These are phyloP conservation scores for Penstemon newberryi DNA, from an alignment of 257 asterid species.

Conservation along the genomic window DNA sequence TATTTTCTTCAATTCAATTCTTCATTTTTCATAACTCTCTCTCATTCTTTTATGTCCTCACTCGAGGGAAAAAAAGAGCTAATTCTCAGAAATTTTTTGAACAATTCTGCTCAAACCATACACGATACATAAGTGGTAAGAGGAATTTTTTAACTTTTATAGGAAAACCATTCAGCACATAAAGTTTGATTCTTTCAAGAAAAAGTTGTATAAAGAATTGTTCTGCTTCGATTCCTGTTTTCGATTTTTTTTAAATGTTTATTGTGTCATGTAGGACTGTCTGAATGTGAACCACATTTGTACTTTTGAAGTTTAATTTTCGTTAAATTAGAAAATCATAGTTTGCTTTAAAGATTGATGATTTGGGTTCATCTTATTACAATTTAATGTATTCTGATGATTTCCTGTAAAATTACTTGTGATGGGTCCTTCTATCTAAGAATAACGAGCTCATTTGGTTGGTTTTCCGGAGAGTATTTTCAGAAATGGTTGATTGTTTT, in stretches of 20 bases:
- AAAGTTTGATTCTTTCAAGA: not conserved
- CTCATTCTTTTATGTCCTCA: not conserved
- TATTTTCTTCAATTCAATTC: not conserved
- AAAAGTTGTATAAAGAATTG: not conserved
- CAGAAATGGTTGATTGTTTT: no score
- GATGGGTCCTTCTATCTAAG: no score
- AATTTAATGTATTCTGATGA: no score
- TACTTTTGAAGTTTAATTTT: not conserved
- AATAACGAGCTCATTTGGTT: no score
- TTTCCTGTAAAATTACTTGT: no score
- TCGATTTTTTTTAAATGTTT: not conserved
- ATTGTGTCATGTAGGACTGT: not conserved
- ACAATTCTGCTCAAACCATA: slow-evolving; percentile 20
- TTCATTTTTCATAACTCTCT: not conserved
- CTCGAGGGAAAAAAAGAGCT: not conserved
- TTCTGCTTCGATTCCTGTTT: not conserved
- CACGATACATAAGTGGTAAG: slow-evolving; percentile 21
- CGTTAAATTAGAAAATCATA: not conserved
- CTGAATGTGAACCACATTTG: no score
- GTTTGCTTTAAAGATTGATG: not conserved
- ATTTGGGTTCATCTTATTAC: not conserved
- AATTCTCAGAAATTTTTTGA: not conserved
- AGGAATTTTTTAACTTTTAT: not conserved
- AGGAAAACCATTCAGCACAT: not conserved
- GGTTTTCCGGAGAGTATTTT: no score